Evolutionary conservation across 2,329 filamentous ascomycete species (phyloP), one percentile per base, ranked within the genome.

Genomic region (Westerdykella sp.): DNA sequence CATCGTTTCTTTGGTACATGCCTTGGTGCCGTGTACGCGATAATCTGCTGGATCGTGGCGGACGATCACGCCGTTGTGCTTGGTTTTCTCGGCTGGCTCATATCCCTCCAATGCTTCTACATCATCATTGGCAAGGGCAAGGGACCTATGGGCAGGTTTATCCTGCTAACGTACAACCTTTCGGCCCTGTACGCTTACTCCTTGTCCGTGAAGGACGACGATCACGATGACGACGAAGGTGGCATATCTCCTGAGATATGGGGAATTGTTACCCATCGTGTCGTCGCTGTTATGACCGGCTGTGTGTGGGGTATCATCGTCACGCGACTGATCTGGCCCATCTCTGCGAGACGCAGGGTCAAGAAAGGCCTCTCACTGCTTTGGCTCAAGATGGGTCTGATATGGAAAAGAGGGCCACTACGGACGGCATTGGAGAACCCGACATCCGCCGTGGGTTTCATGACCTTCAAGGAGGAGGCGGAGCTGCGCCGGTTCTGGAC

Each of bases 101-200:
- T 95, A 57, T 83, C 87, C 7, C 75, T 90, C 25, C 84, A 82
- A 61, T 93, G 87, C 54, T 95, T 95, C 59, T 95, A 91, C 66
- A 83, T 96, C 57, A 96, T 94, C 52, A 73, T 97, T 41, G 86
- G 84, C 22, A 78, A 82, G 59, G 84, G 85, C 36, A 91, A 91
- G 63, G 90, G 87, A 0, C 89, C 91, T 1, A 84, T 97, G 68
- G 91, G 90, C 34, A 83, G 93, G 40, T 97, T 96, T 62, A 93
- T 94, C 49, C 79, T 97, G 60, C 78, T 98, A 37, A 95, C 91
- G 1, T 98, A 97, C 74, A 98, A 98, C 60, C 82, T 98, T 35
- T 91, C 87, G 14, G 88, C 88, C 6, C 76, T 98, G 2, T 98
- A 98, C 64, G 88, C 90, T 9, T 98, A 97, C 69, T 93, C 87